phyloP scores from a whole-genome alignment of 108 stramenopile species.

The Cyclotella sp. region DNA sequence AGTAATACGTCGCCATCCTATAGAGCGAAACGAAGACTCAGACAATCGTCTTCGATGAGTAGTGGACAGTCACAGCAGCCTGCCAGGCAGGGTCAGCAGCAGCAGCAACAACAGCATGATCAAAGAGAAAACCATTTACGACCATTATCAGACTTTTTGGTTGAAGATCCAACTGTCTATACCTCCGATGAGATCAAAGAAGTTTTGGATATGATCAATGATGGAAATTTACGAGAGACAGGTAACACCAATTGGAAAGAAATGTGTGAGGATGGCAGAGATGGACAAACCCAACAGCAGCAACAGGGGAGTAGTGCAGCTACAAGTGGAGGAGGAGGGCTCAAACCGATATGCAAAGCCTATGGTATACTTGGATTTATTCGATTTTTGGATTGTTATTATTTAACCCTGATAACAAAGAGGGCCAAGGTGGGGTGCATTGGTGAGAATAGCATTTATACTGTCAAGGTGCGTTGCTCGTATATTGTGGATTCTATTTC shows the following conservation, averaged over 20 bases:
- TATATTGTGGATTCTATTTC: constrained; percentile 8
- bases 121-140: constrained; percentile 35
- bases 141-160: constrained; percentile 72
- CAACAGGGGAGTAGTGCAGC: neutral
- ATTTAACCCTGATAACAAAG: constrained; percentile 96
- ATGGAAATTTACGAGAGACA: constrained; percentile 63
- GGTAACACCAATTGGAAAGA: neutral
- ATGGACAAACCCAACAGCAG: neutral
- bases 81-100: constrained; percentile 15
- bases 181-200: constrained; percentile 81
- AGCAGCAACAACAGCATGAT: constrained; percentile 19
- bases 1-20: neutral
- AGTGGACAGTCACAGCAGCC: neutral
- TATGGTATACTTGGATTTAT: constrained; percentile 93
- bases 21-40: neutral
- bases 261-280: neutral
- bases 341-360: constrained; percentile 86
- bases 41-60: no score
- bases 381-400: constrained; percentile 97
- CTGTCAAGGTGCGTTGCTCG: constrained; percentile 71
- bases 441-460: constrained; percentile 95
- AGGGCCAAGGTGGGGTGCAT: constrained; percentile 94
- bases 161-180: constrained; percentile 86
- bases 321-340: constrained; percentile 51
- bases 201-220: constrained; percentile 89